Evolutionary conservation across 805 yeast genomes (phyloP).

Genomic region (Blastobotrys mokoenaii): DNA sequence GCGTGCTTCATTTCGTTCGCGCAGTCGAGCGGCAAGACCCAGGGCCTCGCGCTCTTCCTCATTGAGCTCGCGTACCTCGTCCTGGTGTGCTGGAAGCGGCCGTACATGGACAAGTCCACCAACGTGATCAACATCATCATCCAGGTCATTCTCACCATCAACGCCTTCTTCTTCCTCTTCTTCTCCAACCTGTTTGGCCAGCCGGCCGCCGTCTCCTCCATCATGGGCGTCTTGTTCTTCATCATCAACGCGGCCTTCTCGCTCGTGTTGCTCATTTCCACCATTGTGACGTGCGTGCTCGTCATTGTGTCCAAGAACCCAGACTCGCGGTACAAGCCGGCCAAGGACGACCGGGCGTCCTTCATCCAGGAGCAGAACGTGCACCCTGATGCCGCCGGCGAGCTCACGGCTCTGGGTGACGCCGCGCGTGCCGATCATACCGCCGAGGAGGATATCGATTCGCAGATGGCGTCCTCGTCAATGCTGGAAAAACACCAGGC

Average conservation of each 20-base stretch:
- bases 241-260: slow-evolving; percentile 85
- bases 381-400: slow-evolving; percentile 26
- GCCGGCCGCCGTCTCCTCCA: slow-evolving; percentile 65
- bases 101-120: slow-evolving; percentile 77
- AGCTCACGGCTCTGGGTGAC: slow-evolving; percentile 60
- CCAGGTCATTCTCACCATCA: slow-evolving; percentile 61
- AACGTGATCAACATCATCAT: slow-evolving; percentile 68
- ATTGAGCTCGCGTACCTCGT: slow-evolving; percentile 65
- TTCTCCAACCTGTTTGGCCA: slow-evolving; percentile 80
- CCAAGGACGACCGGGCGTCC: slow-evolving; percentile 85
- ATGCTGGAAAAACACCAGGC: slow-evolving; percentile 1
- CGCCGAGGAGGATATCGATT: slow-evolving; percentile 30
- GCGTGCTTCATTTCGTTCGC: slow-evolving; percentile 68
- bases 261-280: slow-evolving; percentile 58
- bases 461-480: background rate
- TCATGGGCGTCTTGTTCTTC: slow-evolving; percentile 90
- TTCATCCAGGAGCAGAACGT: slow-evolving; percentile 44
- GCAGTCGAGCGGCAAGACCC: slow-evolving; percentile 75
- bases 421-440: slow-evolving; percentile 78
- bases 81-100: slow-evolving; percentile 53
- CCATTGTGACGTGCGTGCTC: slow-evolving; percentile 55
- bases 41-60: slow-evolving; percentile 67
- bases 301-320: slow-evolving; percentile 74
- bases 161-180: slow-evolving; percentile 78
- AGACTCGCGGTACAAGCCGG: slow-evolving; percentile 80